These are phyloP conservation scores for Candida mattraensis DNA, from an alignment of 805 yeast genomes.

Conservation along the genomic window DNA sequence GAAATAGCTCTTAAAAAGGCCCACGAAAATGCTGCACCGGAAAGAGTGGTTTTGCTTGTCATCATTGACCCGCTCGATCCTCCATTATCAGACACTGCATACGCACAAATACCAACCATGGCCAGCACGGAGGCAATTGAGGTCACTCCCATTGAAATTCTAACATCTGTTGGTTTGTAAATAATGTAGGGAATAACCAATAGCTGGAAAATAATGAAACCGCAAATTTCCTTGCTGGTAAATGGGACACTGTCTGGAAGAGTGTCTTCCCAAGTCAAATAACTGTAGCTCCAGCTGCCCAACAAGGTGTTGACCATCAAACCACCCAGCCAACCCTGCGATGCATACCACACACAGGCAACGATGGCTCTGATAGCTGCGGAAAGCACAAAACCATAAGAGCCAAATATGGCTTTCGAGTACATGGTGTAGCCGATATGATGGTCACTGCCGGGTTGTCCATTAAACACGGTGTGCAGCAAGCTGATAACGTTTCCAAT, in stretches of 20 bases:
- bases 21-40: slow-evolving; percentile 17
- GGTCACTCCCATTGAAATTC: slow-evolving; percentile 27
- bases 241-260: slow-evolving; percentile 39
- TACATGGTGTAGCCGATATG: slow-evolving; percentile 2
- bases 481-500: not conserved
- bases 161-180: slow-evolving; percentile 36
- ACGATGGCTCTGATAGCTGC: slow-evolving; percentile 39
- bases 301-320: slow-evolving; percentile 38
- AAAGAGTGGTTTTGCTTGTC: slow-evolving; percentile 1
- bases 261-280: slow-evolving; percentile 39
- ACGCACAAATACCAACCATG: slow-evolving; percentile 32
- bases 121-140: slow-evolving; percentile 1
- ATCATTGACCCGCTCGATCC: slow-evolving; percentile 33
- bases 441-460: not conserved
- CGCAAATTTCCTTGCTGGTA: slow-evolving; percentile 42
- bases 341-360: slow-evolving; percentile 47
- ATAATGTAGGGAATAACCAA: slow-evolving; percentile 41
- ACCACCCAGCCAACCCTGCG: slow-evolving; percentile 49
- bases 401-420: not conserved
- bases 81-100: slow-evolving; percentile 30
- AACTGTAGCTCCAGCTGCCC: slow-evolving; percentile 40
- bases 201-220: slow-evolving; percentile 45
- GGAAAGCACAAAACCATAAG: not conserved
- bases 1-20: slow-evolving; percentile 8
- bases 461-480: not conserved